Conservation (phyloP, 371 early-diverging fungal genomes). For the Lichtheimia corymbifera region DNA sequence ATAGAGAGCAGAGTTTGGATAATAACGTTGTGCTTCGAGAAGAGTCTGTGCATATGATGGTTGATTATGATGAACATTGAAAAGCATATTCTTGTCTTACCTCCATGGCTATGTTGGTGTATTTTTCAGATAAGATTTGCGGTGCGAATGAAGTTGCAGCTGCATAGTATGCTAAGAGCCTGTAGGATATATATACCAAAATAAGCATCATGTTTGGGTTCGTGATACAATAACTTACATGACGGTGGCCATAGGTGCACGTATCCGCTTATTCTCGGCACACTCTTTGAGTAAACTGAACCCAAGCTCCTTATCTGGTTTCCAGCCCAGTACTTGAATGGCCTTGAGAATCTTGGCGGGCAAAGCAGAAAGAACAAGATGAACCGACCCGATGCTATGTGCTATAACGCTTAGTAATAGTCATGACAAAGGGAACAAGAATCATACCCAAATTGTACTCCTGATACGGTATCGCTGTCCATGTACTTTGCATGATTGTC, state of each 20-base stretch:
- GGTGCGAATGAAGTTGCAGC: constrained; percentile 35
- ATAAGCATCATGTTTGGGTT: constrained; percentile 2
- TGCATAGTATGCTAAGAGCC: constrained; percentile 42
- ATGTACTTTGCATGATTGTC: constrained; percentile 36
- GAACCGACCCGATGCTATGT: constrained; percentile 58
- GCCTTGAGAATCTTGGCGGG: constrained; percentile 56
- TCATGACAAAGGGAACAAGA: background rate
- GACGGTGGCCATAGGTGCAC: constrained; percentile 58
- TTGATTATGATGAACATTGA: too few relatives aligned
- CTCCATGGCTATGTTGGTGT: constrained; percentile 51
- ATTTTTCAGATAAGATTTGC: constrained; percentile 31
- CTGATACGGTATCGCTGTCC: constrained; percentile 47
- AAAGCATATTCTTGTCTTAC: constrained; percentile 10
- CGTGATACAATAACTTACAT: constrained; percentile 30
- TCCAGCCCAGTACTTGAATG: constrained; percentile 57
- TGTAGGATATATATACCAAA: constrained; percentile 6
- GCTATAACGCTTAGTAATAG: constrained; percentile 4
- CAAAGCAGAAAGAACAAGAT: constrained; percentile 58
- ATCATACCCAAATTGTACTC: constrained; percentile 51
- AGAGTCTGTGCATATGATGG: constrained; percentile 22
- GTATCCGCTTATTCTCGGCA: constrained; percentile 45
- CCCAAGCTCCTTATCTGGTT: constrained; percentile 58
- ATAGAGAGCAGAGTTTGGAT: constrained; percentile 61
- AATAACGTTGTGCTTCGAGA: constrained; percentile 49
- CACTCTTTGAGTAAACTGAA: constrained; percentile 56